Evolutionary conservation across 306 rosid species (phyloP), one percentile per base, ranked within the genome.

Genomic region (Casuarina cunninghamiana): DNA sequence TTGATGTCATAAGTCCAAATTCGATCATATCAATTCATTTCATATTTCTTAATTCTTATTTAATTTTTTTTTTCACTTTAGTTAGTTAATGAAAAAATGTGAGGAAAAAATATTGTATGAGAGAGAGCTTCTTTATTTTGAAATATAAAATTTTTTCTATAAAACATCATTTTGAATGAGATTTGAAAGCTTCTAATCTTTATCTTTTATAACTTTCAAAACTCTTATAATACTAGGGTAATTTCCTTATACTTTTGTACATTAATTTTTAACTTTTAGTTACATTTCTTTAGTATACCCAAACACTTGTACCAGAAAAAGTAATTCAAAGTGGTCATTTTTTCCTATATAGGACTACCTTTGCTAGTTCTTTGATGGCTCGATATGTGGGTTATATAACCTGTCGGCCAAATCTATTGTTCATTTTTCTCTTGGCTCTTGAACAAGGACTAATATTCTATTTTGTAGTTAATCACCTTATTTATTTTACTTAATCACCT

Each of bases 361-460:
- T 43, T 67, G 60, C 58, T 37, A 57, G 71, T 21, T 61, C 54
- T 77, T 46, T 74, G 2, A 68, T 62, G 69, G 15, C 39, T 41
- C 46, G 38, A 13, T 57, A 39, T 62, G 68, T 61, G 49, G 71
- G 66, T 6, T 53, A 17, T 71, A 4, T 6, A 17, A 67, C 19
- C 51, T 67, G 42, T 53, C 35, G 65, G 26, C 6, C 6, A n/a
- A 48, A 43, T 65, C 35, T 50, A 39, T 19, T 46, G 35, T 16
- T 68, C 15, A 13, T 13, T 4, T 53, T 19, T 19, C 15, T 53
- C 16, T 53, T 19, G 5, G 17, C 43, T 53, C 43, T 26, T 35
- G 54, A 63, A 48, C 17, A 16, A 73, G 38, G 21, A n/a, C 73
- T 43, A 49, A 46, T 69, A 46, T 66, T 71, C 69, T 17, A 75